phyloP scores from a whole-genome alignment of 2,329 filamentous ascomycete species.

The Alternaria atra region DNA sequence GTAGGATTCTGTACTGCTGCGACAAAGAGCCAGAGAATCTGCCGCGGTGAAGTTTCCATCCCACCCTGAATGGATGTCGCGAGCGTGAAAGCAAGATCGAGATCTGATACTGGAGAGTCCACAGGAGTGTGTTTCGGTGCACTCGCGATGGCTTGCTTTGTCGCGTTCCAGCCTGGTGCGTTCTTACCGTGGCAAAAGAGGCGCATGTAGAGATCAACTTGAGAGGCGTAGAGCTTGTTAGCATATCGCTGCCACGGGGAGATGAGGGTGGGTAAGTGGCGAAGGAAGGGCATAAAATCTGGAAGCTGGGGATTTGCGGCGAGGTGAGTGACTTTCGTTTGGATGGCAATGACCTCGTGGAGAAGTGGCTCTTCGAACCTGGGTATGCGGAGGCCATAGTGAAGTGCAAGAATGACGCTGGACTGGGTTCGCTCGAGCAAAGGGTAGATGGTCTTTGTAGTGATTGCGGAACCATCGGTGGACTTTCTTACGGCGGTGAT shows the following conservation, averaged over 20 bases:
- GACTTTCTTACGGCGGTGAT: constrained; percentile 1
- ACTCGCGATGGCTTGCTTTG: constrained; percentile 15
- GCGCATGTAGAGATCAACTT: constrained; percentile 17
- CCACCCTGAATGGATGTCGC: constrained; percentile 20
- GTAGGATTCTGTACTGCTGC: constrained; percentile 7
- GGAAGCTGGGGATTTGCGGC: constrained; percentile 21
- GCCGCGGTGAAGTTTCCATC: constrained; percentile 21
- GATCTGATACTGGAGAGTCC: constrained; percentile 6
- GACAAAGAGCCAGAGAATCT: constrained; percentile 19
- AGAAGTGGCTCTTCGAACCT: constrained; percentile 12
- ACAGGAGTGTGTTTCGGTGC: constrained; percentile 12
- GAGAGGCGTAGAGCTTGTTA: constrained; percentile 16
- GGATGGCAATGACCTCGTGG: constrained; percentile 14
- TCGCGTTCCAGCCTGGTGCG: constrained; percentile 16
- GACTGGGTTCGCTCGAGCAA: constrained; percentile 19
- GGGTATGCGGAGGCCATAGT: constrained; percentile 19
- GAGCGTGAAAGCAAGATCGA: constrained; percentile 20
- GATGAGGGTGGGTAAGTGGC: constrained; percentile 8
- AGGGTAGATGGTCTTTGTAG: constrained; percentile 14
- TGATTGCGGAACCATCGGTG: constrained; percentile 6
- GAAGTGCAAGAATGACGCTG: constrained; percentile 19
- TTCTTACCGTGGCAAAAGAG: constrained; percentile 12
- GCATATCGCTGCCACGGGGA: constrained; percentile 19
- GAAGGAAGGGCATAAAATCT: constrained; percentile 15
- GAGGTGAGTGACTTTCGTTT: constrained; percentile 15